A percentile compares a stretch with the other conserved stretches of the same genome.
Conservation (phyloP, 2,329 filamentous ascomycete species). For the Penicillium capsulatum region DNA sequence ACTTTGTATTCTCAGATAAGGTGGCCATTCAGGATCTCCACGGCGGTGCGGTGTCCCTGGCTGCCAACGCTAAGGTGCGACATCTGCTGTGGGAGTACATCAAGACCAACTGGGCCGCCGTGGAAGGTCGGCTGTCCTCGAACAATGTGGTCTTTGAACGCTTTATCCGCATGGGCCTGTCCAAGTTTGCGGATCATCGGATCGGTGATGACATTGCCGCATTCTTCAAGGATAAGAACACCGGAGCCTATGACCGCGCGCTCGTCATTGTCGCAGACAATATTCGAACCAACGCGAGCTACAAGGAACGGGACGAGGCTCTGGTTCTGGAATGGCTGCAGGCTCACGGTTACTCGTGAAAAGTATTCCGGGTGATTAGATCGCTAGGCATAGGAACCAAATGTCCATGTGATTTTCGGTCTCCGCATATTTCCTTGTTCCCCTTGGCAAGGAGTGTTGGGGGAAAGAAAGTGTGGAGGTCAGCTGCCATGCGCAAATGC, state of each 20-base stretch:
- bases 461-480: background rate
- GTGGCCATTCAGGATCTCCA: conserved; percentile 86
- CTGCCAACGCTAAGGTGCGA: conserved; percentile 69
- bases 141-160: conserved; percentile 89
- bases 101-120: conserved; percentile 73
- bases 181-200: conserved; percentile 69
- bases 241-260: conserved; percentile 77
- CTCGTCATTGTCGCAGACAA: conserved; percentile 81
- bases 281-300: conserved; percentile 76
- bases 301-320: conserved; percentile 70
- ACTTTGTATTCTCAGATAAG: conserved; percentile 76
- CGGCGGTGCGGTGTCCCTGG: conserved; percentile 68
- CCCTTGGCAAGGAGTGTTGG: too few species aligned
- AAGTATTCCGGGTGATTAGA: background rate
- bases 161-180: conserved; percentile 73
- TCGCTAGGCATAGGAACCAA: too few species aligned
- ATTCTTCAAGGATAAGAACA: conserved; percentile 87
- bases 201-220: conserved; percentile 69
- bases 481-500: conserved; percentile 11
- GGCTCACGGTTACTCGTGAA: conserved; percentile 55
- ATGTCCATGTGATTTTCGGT: too few species aligned
- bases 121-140: conserved; percentile 65
- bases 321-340: conserved; percentile 75
- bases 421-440: too few species aligned
- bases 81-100: conserved; percentile 78